A percentile compares a stretch with the other conserved stretches of the same genome.
Conservation (phyloP, 371 early-diverging fungal species). For the Encephalitozoon hellem region DNA sequence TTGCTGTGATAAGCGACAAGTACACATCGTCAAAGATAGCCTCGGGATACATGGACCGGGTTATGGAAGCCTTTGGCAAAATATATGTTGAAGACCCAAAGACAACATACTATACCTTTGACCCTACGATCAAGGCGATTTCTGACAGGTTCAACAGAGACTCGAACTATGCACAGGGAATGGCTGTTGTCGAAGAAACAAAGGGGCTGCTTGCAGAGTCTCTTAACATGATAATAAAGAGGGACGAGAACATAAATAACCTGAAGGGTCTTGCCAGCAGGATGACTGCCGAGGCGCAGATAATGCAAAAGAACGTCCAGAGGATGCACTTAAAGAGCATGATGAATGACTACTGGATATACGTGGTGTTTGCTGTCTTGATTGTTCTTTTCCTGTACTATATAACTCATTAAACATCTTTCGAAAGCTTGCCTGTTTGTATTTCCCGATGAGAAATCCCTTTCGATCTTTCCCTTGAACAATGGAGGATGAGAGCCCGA, state of each 20-base stretch:
- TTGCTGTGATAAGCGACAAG: slow-evolving; percentile 21
- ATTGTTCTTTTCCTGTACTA: slow-evolving; percentile 39
- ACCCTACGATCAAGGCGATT: slow-evolving; percentile 18
- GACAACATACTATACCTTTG: slow-evolving; percentile 31
- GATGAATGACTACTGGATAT: slow-evolving; percentile 34
- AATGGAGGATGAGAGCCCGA: not conserved
- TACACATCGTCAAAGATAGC: slow-evolving; percentile 3
- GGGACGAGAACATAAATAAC: slow-evolving; percentile 48
- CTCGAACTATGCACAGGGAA: not conserved
- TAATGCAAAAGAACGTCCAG: slow-evolving; percentile 32
- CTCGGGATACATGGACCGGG: slow-evolving; percentile 15
- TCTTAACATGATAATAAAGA: slow-evolving; percentile 40
- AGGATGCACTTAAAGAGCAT: slow-evolving; percentile 34
- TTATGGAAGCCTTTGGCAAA: not conserved
- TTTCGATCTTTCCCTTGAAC: not conserved
- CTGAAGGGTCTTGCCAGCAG: slow-evolving; percentile 32
- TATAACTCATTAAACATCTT: slow-evolving; percentile 13
- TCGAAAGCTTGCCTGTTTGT: not conserved
- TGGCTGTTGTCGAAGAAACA: slow-evolving; percentile 32
- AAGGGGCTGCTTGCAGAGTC: slow-evolving; percentile 43
- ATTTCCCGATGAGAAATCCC: not conserved
- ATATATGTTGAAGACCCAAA: slow-evolving; percentile 6
- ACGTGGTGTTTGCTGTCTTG: slow-evolving; percentile 25
- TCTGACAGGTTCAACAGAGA: slow-evolving; percentile 45
- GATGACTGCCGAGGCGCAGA: slow-evolving; percentile 30